Evolutionary conservation across 768 basidiomycete genomes (phyloP).

Genomic region (Cystofilobasidium ferigula): DNA sequence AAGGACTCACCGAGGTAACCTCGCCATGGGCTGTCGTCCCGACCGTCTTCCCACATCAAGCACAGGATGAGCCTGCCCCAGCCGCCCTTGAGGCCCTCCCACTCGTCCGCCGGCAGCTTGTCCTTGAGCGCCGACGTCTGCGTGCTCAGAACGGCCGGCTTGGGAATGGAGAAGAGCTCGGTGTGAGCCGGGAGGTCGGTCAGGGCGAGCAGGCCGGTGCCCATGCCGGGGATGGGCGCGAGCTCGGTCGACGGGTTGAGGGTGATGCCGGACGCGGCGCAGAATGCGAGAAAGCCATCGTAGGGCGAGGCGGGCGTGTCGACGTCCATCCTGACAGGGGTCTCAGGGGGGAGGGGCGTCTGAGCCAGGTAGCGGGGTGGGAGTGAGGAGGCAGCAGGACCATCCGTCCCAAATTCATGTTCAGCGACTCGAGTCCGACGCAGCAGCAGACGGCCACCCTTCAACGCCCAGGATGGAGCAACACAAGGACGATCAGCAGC

Average conservation of each 20-base stretch:
- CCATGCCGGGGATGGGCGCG: conserved; percentile 19
- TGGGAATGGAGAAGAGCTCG: conserved; percentile 70
- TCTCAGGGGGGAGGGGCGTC: not conserved
- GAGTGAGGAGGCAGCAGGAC: not conserved
- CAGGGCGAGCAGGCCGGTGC: conserved; percentile 20
- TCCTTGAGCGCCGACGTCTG: conserved; percentile 58
- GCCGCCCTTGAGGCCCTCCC: conserved; percentile 56
- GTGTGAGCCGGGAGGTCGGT: conserved; percentile 38
- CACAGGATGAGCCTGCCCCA: conserved; percentile 84
- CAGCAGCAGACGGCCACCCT: too few relatives aligned
- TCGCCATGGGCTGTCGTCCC: conserved; percentile 57
- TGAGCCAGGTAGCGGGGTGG: not conserved
- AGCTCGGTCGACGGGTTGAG: conserved; percentile 2
- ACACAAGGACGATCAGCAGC: not conserved
- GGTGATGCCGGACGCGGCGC: conserved; percentile 3
- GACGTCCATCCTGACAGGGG: conserved; percentile 10
- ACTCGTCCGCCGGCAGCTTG: conserved; percentile 52
- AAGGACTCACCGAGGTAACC: conserved; percentile 55
- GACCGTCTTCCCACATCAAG: conserved; percentile 88
- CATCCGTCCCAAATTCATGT: too few relatives aligned
- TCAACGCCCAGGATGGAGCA: not conserved
- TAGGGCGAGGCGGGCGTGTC: conserved; percentile 7
- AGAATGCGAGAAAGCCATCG: conserved; percentile 13
- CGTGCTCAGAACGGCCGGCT: conserved; percentile 62
- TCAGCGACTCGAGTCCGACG: too few relatives aligned